Evolutionary conservation across 2,329 filamentous ascomycete genomes (phyloP).

Genomic region (Aspergillus sp.): DNA sequence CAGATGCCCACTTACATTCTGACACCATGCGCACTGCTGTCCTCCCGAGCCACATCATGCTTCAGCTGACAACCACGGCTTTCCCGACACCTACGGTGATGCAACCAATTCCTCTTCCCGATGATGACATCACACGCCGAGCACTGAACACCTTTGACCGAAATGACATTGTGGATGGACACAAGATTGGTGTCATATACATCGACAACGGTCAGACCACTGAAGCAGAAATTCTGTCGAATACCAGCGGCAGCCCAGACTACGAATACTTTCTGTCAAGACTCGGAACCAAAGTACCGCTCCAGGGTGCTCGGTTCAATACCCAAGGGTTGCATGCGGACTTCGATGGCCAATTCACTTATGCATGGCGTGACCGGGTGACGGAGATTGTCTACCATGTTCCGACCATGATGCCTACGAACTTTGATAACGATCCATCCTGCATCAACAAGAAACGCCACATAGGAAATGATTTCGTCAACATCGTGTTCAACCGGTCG

Average conservation of each 20-base stretch:
- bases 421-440: slow-evolving; percentile 71
- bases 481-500: slow-evolving; percentile 97
- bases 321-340: slow-evolving; percentile 87
- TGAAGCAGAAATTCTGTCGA: slow-evolving; percentile 82
- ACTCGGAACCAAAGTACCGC: slow-evolving; percentile 76
- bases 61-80: slow-evolving; percentile 47
- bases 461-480: slow-evolving; percentile 96
- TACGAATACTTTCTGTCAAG: slow-evolving; percentile 83
- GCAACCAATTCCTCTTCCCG: slow-evolving; percentile 75
- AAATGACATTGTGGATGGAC: slow-evolving; percentile 86
- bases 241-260: slow-evolving; percentile 80
- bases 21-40: slow-evolving; percentile 44
- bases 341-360: slow-evolving; percentile 81
- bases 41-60: slow-evolving; percentile 49
- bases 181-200: slow-evolving; percentile 94
- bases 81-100: slow-evolving; percentile 51
- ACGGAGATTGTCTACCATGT: slow-evolving; percentile 96
- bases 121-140: slow-evolving; percentile 68
- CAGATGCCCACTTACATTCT: slow-evolving; percentile 42
- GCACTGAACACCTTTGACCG: slow-evolving; percentile 81
- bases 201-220: slow-evolving; percentile 81
- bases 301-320: slow-evolving; percentile 85
- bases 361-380: slow-evolving; percentile 92
- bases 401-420: slow-evolving; percentile 94
- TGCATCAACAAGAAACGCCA: slow-evolving; percentile 88